These are phyloP conservation scores for Dendrostoma leiphaemia DNA, from an alignment of 2,329 filamentous ascomycete species.

Conservation along the genomic window DNA sequence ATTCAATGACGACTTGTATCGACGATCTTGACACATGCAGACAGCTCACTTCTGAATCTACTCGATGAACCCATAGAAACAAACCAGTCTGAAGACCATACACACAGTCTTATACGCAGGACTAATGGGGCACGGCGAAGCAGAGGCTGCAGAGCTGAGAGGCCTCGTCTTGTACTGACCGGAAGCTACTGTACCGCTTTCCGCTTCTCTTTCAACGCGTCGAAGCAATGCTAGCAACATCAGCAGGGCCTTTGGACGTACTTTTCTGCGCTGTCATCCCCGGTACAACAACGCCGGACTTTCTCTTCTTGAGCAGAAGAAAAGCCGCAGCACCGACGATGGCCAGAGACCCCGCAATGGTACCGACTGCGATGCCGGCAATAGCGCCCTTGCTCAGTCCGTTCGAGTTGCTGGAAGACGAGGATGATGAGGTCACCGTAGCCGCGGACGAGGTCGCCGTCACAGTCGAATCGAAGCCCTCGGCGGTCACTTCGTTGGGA, in stretches of 20 bases:
- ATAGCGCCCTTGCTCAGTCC: conserved; percentile 33
- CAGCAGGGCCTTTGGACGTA: background rate
- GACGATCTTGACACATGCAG: too few species aligned
- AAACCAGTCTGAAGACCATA: too few species aligned
- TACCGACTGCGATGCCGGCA: conserved; percentile 36
- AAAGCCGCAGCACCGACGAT: conserved; percentile 29
- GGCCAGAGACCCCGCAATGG: conserved; percentile 29
- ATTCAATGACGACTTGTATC: too few species aligned
- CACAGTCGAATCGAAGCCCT: conserved; percentile 27
- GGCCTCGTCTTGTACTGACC: too few species aligned
- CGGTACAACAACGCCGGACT: background rate
- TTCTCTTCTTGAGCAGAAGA: conserved; percentile 23
- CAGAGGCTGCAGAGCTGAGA: too few species aligned
- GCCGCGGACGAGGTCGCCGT: conserved; percentile 20
- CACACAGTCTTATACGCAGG: too few species aligned
- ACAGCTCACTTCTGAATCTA: too few species aligned
- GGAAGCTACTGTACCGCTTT: too few species aligned
- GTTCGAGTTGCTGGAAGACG: conserved; percentile 15
- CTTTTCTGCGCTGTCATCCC: background rate
- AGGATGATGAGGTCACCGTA: conserved; percentile 11
- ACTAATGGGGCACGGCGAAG: too few species aligned
- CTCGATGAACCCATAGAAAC: too few species aligned
- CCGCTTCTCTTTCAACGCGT: background rate
- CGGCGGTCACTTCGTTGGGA: conserved; percentile 22
- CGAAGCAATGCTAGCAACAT: conserved; percentile 8